Conservation (phyloP, 1,284 basidiomycete species). For the Ceratobasidium sp. region DNA sequence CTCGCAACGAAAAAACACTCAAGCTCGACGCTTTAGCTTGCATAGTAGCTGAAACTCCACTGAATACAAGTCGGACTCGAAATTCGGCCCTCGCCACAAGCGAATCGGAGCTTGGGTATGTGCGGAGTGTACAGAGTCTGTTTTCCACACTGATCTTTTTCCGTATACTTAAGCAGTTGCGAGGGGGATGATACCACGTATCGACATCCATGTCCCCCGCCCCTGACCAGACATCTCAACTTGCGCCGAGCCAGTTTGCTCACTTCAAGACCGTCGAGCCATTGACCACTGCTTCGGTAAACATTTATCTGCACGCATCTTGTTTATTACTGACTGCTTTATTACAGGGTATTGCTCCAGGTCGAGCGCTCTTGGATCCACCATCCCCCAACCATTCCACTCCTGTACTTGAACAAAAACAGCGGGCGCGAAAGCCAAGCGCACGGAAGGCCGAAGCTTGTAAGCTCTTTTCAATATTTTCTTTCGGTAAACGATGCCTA, state of each 20-base stretch:
- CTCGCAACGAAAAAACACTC: too few relatives aligned
- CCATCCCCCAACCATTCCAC: not conserved
- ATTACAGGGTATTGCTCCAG: slow-evolving; percentile 4
- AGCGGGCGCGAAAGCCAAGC: not conserved
- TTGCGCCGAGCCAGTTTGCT: slow-evolving; percentile 16
- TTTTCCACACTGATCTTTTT: too few relatives aligned
- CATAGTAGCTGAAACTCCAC: too few relatives aligned
- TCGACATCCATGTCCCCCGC: not conserved
- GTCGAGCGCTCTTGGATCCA: slow-evolving; percentile 9
- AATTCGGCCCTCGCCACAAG: too few relatives aligned
- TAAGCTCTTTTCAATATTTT: not conserved
- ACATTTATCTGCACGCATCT: too few relatives aligned
- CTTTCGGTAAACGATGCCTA: not conserved
- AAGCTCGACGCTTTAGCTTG: too few relatives aligned
- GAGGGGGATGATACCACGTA: too few relatives aligned
- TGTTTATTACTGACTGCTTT: not conserved
- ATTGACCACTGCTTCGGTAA: slow-evolving; percentile 6
- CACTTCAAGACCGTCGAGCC: slow-evolving; percentile 9
- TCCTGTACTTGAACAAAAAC: not conserved
- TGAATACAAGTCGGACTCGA: too few relatives aligned
- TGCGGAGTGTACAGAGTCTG: too few relatives aligned
- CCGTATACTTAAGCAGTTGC: too few relatives aligned
- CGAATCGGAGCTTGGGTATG: too few relatives aligned
- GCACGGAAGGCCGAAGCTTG: not conserved
- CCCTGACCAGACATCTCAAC: slow-evolving; percentile 1